Base-by-base conservation (phyloP, 176 grass and related monocot genomes). In the Rhipidocladum racemiflorum region DNA sequence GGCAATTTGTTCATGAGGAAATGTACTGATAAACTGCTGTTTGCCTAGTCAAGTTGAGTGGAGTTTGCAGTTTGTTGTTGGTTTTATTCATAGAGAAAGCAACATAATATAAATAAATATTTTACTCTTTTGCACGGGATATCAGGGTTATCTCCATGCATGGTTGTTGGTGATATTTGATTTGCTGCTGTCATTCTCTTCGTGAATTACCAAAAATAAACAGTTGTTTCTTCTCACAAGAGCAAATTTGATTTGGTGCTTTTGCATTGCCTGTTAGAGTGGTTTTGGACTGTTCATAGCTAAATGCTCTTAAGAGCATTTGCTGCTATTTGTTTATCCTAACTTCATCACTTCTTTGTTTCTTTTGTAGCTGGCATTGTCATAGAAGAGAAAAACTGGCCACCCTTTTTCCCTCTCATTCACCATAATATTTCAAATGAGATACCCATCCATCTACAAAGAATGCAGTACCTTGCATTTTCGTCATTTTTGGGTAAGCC, bases 341-440 rank as follows among this genome's bases (percentile, higher is more conserved):
- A 68, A 87, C 54, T 87, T 83, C 13, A 61, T 70, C 25, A 54
- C 36, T 56, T 76, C 11, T 57, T 65, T 38, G 20, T 76, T 72
- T 62, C 29, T 54, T 87, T 79, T 57, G 38, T 88, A 99, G 96
- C 89, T 93, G 96, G 96, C n/a, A 87, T 95, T 88, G 91, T 93
- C 63, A 87, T 95, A 64, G 92, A 99, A 76, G 92, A 93, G 68
- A 99, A 95, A 83, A 95, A 95, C 61, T 95, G 92, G 87, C 96
- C 96, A 56, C 90, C 92, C 30, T 86, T 90, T 89, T 93, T 95
- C 24, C 96, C 96, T 56, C 78, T 95, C 59, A 98, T 98, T 59
- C 96, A 98, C 76, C 92, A 98, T 77, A 88, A 98, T 85, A 95
- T 98, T 86, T 79, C 87, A 70, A 95, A 93, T 82, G 96, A 99